Evolutionary conservation across 2,329 filamentous ascomycete genomes (phyloP), one percentile per base, ranked within the genome.

Genomic region (Fusarium continuum): DNA sequence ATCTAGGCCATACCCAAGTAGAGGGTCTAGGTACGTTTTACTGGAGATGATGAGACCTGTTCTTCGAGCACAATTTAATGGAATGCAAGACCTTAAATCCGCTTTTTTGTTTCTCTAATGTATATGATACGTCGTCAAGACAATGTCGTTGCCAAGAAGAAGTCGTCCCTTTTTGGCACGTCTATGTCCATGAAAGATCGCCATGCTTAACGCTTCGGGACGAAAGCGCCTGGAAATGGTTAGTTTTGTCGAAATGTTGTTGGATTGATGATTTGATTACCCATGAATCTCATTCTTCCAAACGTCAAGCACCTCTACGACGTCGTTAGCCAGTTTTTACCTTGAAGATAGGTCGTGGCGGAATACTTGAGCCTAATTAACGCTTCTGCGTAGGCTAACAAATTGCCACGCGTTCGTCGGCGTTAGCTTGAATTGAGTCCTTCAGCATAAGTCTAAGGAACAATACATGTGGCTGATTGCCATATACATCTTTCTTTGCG

Each of bases 51-150:
- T 8, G 1, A 0, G 4, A 9, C 7, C 38, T 31, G 0, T 36
- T 59, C 55, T 11, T 59, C 55, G 0, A 59, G 45, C 0, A 59
- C 55, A 6, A 57, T 0, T 11, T 6, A 0, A 57, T 19, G 1
- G 43, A 44, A 1, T 10, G 6, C 0, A 59, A 0, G 1, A 40
- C 10, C 0, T 4, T 14, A 0, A 11, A 20, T 0, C 4, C n/a
- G 0, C 10, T 43, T 1, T 4, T n/a, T 2, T 59, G 44, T 0
- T 4, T 44, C 9, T 38, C 38, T 1, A 59, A 2, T 0, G 55
- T 59, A 1, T 44, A 1, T 44, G 38, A 4, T 59, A 59, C 0
- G 55, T 57, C 0, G 55, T 59, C 2, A 59, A 6, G 2, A 59
- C 16, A 1, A 59, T 8, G 1, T 57, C 52, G 2, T 44, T 3